Evolutionary conservation across 345 rosid genomes (phyloP).

Genomic region (Draba incana): DNA sequence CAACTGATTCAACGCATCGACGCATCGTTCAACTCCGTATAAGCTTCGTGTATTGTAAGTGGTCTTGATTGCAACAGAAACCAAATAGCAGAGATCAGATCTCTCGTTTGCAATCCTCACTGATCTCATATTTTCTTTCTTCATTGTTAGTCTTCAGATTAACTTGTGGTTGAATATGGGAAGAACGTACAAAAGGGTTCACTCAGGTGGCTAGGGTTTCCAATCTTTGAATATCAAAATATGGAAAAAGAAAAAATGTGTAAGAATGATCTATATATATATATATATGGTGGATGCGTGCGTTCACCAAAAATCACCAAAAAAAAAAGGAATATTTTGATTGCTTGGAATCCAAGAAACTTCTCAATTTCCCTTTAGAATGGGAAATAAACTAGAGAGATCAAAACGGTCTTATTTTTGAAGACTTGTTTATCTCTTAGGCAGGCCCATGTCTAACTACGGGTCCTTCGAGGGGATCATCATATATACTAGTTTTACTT

Average conservation of each 20-base stretch:
- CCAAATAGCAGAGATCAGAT: not conserved
- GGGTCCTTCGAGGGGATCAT: no score
- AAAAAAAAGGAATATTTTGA: no score
- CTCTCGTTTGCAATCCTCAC: not conserved
- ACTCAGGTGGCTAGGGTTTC: not conserved
- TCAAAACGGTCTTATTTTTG: no score
- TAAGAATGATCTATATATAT: no score
- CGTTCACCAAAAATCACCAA: no score
- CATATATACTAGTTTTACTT: no score
- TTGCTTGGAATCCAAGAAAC: not conserved
- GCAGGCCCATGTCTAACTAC: no score
- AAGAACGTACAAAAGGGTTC: not conserved
- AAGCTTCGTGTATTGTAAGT: not conserved
- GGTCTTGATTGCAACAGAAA: slow-evolving; percentile 4
- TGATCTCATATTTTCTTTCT: not conserved
- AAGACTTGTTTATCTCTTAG: no score
- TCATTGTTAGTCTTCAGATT: not conserved
- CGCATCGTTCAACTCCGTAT: slow-evolving; percentile 15
- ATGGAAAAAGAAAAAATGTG: not conserved
- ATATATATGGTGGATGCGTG: no score
- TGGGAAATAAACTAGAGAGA: no score
- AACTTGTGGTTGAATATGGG: not conserved
- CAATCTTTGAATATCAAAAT: not conserved
- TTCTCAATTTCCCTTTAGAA: not conserved
- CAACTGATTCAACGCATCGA: slow-evolving; percentile 1